Evolutionary conservation across 331 rosid genomes (phyloP), one percentile per base, ranked within the genome.

Genomic region (Malus hybrid): DNA sequence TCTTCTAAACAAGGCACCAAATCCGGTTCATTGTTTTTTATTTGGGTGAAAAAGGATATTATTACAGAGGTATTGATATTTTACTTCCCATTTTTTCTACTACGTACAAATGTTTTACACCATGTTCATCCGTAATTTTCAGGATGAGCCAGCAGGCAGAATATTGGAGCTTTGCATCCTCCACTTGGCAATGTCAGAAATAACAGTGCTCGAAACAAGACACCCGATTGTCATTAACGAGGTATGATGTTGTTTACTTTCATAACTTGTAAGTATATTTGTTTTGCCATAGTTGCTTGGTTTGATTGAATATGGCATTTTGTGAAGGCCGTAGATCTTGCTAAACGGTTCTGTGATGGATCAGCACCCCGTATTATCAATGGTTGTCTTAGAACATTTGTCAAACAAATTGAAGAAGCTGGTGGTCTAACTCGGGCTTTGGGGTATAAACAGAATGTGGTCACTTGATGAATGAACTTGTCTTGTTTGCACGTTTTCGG

Each of bases 311-410:
- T 48, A 10, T 83, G 80, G 54, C 24, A 81, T 56, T 81, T 80
- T 84, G 48, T 80, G 86, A 74, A 94, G 99, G 99, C 97, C 3
- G 92, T 94, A 71, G 99, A 94, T 92, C 93, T 94, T 7, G 93
- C 97, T 24, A 94, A 94, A 78, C 95, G 99, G 68, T 94, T 91
- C 80, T 94, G 98, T 74, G 98, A 94, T 39, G 98, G 98, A 82
- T 93, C 95, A 18, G 92, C 98, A 39, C 96, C 97, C 5, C 97
- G 97, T 9, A 81, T 89, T 68, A 86, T 94, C 54, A 94, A 94
- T 19, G 99, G 97, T 13, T 94, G 96, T 79, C 96, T 94, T 29
- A 87, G 96, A 65, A 90, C 96, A 24, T 92, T 88, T 84, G 59
- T 85, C 68, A 83, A 85, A 76, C 87, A 80, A 69, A 70, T 80